Evolutionary conservation across 805 yeast species (phyloP).

Genomic region (Candida sithepensis): DNA sequence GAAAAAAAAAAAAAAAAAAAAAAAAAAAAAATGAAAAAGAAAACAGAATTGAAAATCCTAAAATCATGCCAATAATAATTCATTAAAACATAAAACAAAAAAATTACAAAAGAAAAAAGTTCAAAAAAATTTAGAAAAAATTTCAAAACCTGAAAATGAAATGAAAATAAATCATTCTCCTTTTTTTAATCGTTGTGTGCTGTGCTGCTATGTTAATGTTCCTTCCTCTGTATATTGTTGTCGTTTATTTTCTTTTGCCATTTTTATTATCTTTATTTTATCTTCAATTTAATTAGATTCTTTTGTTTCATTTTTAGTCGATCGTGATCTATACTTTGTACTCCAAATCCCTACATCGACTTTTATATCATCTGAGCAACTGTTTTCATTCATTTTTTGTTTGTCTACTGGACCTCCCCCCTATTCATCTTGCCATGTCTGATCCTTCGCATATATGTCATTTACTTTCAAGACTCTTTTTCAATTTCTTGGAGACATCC

Average conservation of each 20-base stretch:
- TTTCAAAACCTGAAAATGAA: neutral
- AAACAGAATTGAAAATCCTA: slow-evolving; percentile 1
- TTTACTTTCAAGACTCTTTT: too few relatives aligned
- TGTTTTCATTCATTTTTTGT: neutral
- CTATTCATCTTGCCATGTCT: neutral
- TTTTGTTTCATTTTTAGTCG: neutral
- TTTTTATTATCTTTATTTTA: neutral
- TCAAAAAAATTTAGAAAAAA: neutral
- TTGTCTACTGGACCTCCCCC: neutral
- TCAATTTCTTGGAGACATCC: too few relatives aligned
- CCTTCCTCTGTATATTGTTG: neutral
- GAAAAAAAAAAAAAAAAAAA: too few relatives aligned
- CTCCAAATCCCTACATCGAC: neutral
- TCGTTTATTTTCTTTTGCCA: neutral
- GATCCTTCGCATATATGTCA: too few relatives aligned
- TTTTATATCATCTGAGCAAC: neutral
- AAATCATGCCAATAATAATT: neutral
- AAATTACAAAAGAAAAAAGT: neutral
- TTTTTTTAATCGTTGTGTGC: neutral
- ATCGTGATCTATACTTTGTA: neutral
- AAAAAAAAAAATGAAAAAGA: slow-evolving; percentile 2
- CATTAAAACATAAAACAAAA: neutral
- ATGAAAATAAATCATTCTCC: neutral
- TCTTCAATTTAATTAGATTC: neutral
- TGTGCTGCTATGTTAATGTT: neutral